Percentiles rank a stretch among this genome's conserved stretches.
Evolutionary conservation across 768 basidiomycete genomes (phyloP).

Genomic region (Boletellus emodensis): DNA sequence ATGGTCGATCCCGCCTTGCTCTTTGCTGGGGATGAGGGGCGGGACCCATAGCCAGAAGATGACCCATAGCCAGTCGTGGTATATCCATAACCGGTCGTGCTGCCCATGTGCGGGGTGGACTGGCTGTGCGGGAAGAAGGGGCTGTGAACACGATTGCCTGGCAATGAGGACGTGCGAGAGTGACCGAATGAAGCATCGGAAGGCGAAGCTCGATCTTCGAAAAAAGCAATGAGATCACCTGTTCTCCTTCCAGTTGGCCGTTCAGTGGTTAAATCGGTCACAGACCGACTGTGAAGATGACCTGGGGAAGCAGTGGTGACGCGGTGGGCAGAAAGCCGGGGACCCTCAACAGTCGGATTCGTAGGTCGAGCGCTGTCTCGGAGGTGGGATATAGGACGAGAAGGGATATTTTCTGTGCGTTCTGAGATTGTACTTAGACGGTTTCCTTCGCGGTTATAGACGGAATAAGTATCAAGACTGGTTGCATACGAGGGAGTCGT

Average conservation of each 20-base stretch:
- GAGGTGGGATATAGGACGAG: constrained; percentile 54
- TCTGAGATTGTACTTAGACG: constrained; percentile 75
- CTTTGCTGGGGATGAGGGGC: constrained; percentile 48
- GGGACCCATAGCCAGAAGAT: constrained; percentile 35
- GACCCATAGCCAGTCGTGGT: constrained; percentile 31
- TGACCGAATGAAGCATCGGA: constrained; percentile 40
- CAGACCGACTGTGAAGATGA: constrained; percentile 47
- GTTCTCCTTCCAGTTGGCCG: constrained; percentile 50
- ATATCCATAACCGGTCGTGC: constrained; percentile 34
- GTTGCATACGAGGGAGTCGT: constrained; percentile 31
- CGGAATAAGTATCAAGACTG: constrained; percentile 37
- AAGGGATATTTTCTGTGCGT: constrained; percentile 60
- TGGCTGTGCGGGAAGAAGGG: constrained; percentile 32
- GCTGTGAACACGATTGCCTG: constrained; percentile 33
- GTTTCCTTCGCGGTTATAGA: constrained; percentile 41
- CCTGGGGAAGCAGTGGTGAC: constrained; percentile 37
- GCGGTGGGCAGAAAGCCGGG: constrained; percentile 45
- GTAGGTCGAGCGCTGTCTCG: constrained; percentile 28
- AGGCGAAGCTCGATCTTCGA: constrained; percentile 52
- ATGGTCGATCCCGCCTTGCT: constrained; percentile 34
- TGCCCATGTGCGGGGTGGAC: constrained; percentile 39
- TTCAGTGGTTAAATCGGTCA: constrained; percentile 53
- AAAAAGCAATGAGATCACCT: constrained; percentile 70
- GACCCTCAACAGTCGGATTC: constrained; percentile 43
- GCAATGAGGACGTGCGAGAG: constrained; percentile 51